Evolutionary conservation across 805 yeast species (phyloP).

Genomic region (Saccharomycodes ludwigii): DNA sequence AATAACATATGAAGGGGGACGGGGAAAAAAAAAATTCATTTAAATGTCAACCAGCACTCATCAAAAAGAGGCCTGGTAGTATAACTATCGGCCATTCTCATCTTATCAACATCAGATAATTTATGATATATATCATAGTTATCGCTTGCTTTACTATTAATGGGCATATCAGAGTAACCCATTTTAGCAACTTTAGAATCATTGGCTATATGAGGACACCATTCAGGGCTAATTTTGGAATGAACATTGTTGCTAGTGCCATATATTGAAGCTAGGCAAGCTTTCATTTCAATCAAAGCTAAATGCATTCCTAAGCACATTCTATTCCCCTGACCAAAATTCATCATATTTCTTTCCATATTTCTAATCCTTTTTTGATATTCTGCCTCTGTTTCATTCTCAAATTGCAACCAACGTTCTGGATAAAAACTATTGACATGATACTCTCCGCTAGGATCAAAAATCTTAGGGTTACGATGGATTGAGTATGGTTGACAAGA

Average conservation of each 20-base stretch:
- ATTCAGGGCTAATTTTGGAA: slow-evolving; percentile 28
- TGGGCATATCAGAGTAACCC: slow-evolving; percentile 12
- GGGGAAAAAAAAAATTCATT: too few species aligned
- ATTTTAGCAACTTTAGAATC: slow-evolving; percentile 12
- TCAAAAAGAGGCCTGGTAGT: slow-evolving; percentile 40
- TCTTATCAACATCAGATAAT: slow-evolving; percentile 31
- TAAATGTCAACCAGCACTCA: slow-evolving; percentile 33
- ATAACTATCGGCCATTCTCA: slow-evolving; percentile 46
- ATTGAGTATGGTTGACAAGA: slow-evolving; percentile 57
- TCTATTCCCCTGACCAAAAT: slow-evolving; percentile 61
- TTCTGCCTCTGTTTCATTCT: slow-evolving; percentile 24
- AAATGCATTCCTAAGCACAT: slow-evolving; percentile 67
- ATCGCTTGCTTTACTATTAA: slow-evolving; percentile 3
- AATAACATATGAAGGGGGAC: too few species aligned
- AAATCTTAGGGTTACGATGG: slow-evolving; percentile 39
- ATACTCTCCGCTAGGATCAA: too few species aligned
- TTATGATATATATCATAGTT: slow-evolving; percentile 4
- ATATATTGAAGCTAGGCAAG: slow-evolving; percentile 40
- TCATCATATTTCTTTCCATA: slow-evolving; percentile 46
- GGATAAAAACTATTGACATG: slow-evolving; percentile 43
- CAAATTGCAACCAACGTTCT: slow-evolving; percentile 44
- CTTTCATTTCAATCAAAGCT: slow-evolving; percentile 54
- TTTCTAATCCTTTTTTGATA: slow-evolving; percentile 26
- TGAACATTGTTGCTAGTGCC: slow-evolving; percentile 26
- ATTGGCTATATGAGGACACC: slow-evolving; percentile 28